These are phyloP conservation scores for Aristolochia californica DNA, from an alignment of 164 flowering plant genomes.

Conservation along the genomic window DNA sequence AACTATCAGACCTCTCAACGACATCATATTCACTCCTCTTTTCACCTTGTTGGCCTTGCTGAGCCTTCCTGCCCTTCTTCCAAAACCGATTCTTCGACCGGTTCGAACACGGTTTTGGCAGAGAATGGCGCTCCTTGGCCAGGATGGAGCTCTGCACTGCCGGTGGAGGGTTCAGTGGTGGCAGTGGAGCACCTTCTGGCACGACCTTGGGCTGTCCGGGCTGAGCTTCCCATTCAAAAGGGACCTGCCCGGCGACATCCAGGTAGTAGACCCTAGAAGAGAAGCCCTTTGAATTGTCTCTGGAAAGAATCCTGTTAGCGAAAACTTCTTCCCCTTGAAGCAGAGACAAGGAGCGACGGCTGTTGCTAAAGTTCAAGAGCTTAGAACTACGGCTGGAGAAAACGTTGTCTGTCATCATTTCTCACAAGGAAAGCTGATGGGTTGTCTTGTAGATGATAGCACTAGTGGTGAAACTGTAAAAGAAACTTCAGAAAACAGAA, in stretches of 20 bases:
- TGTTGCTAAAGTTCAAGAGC: background rate
- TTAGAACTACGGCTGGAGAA: background rate
- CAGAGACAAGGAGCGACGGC: background rate
- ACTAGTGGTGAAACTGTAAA: too few species aligned
- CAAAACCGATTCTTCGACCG: background rate
- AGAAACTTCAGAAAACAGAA: too few species aligned
- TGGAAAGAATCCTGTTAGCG: conserved; percentile 4
- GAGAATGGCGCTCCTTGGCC: background rate
- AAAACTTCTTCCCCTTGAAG: conserved; percentile 9
- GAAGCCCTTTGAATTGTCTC: conserved; percentile 8
- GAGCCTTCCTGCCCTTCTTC: background rate
- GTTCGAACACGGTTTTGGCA: background rate
- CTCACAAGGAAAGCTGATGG: background rate
- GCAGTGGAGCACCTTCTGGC: background rate
- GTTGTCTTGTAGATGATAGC: background rate
- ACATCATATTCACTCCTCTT: background rate
- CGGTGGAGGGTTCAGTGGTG: conserved; percentile 10
- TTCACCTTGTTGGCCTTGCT: too few species aligned
- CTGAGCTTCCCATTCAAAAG: conserved; percentile 10
- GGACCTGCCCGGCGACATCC: conserved; percentile 1
- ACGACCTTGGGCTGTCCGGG: conserved; percentile 9
- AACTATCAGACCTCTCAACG: background rate
- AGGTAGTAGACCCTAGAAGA: conserved; percentile 7
- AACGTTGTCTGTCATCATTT: background rate
- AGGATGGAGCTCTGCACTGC: background rate